phyloP scores from a whole-genome alignment of 2,329 filamentous ascomycete species.

The Fusarium concolor region DNA sequence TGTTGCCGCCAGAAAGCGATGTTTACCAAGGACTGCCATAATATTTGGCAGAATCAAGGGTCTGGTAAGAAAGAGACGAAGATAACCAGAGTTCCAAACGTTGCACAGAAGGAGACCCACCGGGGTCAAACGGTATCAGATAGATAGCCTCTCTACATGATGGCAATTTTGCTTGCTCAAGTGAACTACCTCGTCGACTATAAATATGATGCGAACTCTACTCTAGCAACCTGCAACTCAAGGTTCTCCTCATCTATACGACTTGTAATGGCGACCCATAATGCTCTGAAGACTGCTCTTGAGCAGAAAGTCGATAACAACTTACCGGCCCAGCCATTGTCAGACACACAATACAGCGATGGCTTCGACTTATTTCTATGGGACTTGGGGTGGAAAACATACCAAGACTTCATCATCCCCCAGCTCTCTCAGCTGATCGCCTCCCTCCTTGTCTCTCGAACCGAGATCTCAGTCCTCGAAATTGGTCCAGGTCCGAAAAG shows the following conservation, averaged over 20 bases:
- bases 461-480: conserved; percentile 65
- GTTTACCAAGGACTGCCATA: no score
- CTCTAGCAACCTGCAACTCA: not conserved
- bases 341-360: conserved; percentile 60
- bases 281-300: conserved; percentile 57
- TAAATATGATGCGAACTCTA: not conserved
- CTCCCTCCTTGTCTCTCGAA: conserved; percentile 55
- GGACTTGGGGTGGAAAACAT: conserved; percentile 52
- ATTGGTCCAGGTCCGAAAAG: conserved; percentile 69
- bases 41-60: no score
- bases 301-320: conserved; percentile 46
- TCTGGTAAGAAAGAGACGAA: not conserved
- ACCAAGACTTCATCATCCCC: conserved; percentile 64
- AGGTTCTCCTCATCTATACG: no score
- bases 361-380: conserved; percentile 59
- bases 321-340: conserved; percentile 50
- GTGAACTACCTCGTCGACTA: not conserved
- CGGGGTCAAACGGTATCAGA: not conserved
- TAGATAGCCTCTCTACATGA: not conserved
- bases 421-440: conserved; percentile 58
- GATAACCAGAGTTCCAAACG: not conserved
- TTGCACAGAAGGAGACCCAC: not conserved
- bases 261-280: conserved; percentile 50
- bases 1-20: no score
- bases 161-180: not conserved